A percentile compares a stretch with the other conserved stretches of the same genome.
These are phyloP conservation scores for Papiliotrema laurentii DNA, from an alignment of 1,284 basidiomycete species.

Conservation along the genomic window DNA sequence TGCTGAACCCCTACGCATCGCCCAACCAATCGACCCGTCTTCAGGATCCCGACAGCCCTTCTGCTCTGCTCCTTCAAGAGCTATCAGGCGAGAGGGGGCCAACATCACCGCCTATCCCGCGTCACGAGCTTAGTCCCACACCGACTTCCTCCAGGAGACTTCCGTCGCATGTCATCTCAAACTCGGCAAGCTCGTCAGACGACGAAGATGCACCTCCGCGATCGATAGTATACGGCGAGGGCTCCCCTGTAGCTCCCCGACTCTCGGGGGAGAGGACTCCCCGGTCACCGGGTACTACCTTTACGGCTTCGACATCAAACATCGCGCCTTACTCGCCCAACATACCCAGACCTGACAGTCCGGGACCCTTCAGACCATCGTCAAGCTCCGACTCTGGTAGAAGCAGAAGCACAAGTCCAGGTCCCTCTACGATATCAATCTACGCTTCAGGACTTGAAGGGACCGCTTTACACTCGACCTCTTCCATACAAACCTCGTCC, in stretches of 20 bases:
- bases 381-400: slow-evolving; percentile 15
- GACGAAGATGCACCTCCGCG: slow-evolving; percentile 33
- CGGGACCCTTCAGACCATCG: slow-evolving; percentile 4
- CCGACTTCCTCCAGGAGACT: slow-evolving; percentile 5
- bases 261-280: slow-evolving; percentile 12
- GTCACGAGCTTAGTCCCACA: slow-evolving; percentile 16
- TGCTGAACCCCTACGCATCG: slow-evolving; percentile 71
- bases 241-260: neutral
- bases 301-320: neutral
- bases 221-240: slow-evolving; percentile 30
- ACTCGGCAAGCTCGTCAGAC: slow-evolving; percentile 10
- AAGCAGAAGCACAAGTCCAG: slow-evolving; percentile 23
- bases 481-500: slow-evolving; percentile 6
- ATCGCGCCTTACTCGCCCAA: neutral
- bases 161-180: slow-evolving; percentile 11
- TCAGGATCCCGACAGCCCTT: slow-evolving; percentile 47
- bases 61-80: slow-evolving; percentile 38
- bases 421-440: slow-evolving; percentile 25
- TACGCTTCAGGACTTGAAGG: slow-evolving; percentile 27
- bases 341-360: neutral
- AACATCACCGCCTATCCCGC: neutral
- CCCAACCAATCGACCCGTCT: slow-evolving; percentile 64
- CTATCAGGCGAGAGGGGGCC: slow-evolving; percentile 26
- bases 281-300: slow-evolving; percentile 10
- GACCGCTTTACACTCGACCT: slow-evolving; percentile 4